Conservation (phyloP, 2,329 filamentous ascomycete genomes). For the Chaetothyriales sp. region DNA sequence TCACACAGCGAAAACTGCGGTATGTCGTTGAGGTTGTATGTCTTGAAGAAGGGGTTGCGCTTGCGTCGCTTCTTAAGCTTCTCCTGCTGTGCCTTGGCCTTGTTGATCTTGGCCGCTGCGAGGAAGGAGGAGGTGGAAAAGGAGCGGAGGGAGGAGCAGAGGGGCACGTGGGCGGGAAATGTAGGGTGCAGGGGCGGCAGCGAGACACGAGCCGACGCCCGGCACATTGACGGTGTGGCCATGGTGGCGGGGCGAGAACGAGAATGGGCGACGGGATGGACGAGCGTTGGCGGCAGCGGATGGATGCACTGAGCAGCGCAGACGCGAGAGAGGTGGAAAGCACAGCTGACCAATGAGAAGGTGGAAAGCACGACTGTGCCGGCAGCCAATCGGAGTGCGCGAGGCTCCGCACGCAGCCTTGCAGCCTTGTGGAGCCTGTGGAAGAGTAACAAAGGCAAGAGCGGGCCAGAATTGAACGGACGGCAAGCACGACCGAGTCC, state of each 20-base stretch:
- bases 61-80: slow-evolving; percentile 52
- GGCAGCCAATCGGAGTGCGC: not conserved
- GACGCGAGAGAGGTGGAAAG: not conserved
- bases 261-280: not conserved
- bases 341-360: not conserved
- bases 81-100: slow-evolving; percentile 37
- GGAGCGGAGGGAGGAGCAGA: slow-evolving; percentile 1
- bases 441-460: no score
- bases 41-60: slow-evolving; percentile 51
- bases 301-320: not conserved
- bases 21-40: slow-evolving; percentile 48
- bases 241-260: not conserved
- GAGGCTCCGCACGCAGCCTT: not conserved
- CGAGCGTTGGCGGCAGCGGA: not conserved
- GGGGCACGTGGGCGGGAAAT: not conserved
- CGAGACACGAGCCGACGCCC: not conserved
- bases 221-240: not conserved
- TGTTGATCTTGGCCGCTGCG: slow-evolving; percentile 24
- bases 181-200: not conserved
- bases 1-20: slow-evolving; percentile 74
- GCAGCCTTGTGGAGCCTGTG: not conserved
- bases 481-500: no score
- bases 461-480: no score
- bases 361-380: not conserved
- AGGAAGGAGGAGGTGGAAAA: slow-evolving; percentile 20